A percentile compares a stretch with the other conserved stretches of the same genome.
Conservation (phyloP, 768 basidiomycete genomes). For the Mycena vitilis region DNA sequence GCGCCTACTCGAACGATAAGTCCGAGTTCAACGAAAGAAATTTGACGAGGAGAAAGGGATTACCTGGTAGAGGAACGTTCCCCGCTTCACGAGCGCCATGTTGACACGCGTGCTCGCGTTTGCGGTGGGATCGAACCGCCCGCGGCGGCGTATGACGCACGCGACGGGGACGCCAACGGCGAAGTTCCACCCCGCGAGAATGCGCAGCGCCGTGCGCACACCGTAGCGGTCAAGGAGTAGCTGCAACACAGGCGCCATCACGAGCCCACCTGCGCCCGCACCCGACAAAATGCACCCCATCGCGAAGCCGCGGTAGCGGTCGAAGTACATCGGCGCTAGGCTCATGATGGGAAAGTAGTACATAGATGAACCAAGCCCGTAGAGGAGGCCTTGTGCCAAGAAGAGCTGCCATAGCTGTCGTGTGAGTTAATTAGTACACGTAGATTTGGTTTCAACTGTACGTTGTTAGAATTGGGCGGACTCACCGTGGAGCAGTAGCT, state of each 20-base stretch:
- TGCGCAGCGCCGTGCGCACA: conserved; percentile 49
- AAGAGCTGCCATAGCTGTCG: conserved; percentile 57
- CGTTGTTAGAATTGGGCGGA: not conserved
- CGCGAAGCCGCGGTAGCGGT: conserved; percentile 57
- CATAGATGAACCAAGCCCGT: conserved; percentile 56
- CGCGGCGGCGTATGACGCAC: conserved; percentile 45
- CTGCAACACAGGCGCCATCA: conserved; percentile 54
- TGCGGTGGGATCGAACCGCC: conserved; percentile 32
- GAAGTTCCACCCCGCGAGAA: conserved; percentile 57
- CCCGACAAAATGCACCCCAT: conserved; percentile 57
- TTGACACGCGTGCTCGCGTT: conserved; percentile 45
- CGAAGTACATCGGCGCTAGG: conserved; percentile 56
- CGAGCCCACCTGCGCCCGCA: conserved; percentile 56
- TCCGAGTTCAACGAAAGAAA: not conserved
- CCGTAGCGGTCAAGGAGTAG: conserved; percentile 49
- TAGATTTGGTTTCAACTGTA: no score
- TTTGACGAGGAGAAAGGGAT: not conserved
- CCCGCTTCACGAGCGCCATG: conserved; percentile 50
- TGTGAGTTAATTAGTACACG: no score
- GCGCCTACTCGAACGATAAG: conserved; percentile 39
- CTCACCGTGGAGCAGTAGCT: conserved; percentile 52
- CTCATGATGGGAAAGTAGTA: conserved; percentile 59
- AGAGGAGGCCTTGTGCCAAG: conserved; percentile 54
- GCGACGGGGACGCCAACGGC: conserved; percentile 51
- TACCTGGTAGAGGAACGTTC: conserved; percentile 57